Conservation (phyloP, 371 early-diverging fungal genomes). For the Mortierella sp. region DNA sequence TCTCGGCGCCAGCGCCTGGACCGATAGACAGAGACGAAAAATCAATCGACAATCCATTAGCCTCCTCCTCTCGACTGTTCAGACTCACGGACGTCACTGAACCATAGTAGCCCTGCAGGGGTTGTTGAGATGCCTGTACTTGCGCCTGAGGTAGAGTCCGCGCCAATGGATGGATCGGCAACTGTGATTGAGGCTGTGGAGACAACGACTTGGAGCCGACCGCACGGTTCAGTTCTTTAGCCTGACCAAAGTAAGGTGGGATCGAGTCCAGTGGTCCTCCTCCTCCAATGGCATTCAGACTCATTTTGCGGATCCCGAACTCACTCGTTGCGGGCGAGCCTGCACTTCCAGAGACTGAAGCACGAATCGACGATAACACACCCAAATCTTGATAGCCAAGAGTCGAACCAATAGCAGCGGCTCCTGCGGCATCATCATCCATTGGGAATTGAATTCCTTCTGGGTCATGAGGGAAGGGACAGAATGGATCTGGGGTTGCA, state of each 20-base stretch:
- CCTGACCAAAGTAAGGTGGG: too few relatives aligned
- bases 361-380: background rate
- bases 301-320: too few relatives aligned
- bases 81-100: constrained; percentile 26
- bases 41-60: background rate
- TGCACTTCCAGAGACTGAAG: too few relatives aligned
- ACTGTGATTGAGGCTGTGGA: constrained; percentile 3
- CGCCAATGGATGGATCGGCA: constrained; percentile 1
- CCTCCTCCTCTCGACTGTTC: constrained; percentile 10
- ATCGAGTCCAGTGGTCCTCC: too few relatives aligned
- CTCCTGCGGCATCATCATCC: constrained; percentile 53
- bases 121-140: background rate
- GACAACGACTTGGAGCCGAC: background rate
- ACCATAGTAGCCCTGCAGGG: constrained; percentile 5
- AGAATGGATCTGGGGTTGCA: constrained; percentile 47
- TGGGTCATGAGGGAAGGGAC: constrained; percentile 52
- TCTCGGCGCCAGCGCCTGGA: background rate
- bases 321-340: too few relatives aligned
- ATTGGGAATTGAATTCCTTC: constrained; percentile 62
- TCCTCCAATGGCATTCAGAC: too few relatives aligned
- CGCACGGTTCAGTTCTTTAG: too few relatives aligned
- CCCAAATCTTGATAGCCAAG: background rate
- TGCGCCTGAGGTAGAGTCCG: constrained; percentile 7
- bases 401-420: background rate
- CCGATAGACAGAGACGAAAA: constrained; percentile 21